Conservation (phyloP, 495 filamentous ascomycete species). For the Rostrohypoxylon terebratum region DNA sequence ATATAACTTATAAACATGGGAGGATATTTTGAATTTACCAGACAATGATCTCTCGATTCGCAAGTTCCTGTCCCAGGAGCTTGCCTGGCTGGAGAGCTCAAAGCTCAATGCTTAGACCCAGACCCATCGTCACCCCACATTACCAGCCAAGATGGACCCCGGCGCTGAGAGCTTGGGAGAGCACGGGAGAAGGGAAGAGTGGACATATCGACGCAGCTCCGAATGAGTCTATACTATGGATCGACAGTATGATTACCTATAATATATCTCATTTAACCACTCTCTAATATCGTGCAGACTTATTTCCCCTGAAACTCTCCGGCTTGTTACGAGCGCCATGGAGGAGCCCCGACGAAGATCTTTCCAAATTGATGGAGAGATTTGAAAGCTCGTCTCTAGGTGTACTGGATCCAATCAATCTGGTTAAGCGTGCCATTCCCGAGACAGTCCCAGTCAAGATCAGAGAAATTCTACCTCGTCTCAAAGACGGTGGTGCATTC, state of each 20-base stretch:
- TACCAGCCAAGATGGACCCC: slow-evolving; percentile 37
- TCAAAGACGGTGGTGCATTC: slow-evolving; percentile 94
- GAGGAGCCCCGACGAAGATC: slow-evolving; percentile 60
- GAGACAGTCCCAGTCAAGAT: slow-evolving; percentile 70
- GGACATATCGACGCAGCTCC: slow-evolving; percentile 80
- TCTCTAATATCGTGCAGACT: slow-evolving; percentile 63
- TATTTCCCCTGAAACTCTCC: slow-evolving; percentile 83
- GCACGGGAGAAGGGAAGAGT: slow-evolving; percentile 65
- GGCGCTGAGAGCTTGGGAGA: slow-evolving; percentile 51
- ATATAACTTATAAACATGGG: slow-evolving; percentile 30
- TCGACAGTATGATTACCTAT: slow-evolving; percentile 73
- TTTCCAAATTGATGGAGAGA: slow-evolving; percentile 71
- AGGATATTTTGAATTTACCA: slow-evolving; percentile 2
- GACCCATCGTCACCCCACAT: slow-evolving; percentile 34
- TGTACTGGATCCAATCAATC: slow-evolving; percentile 70
- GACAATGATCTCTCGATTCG: slow-evolving; percentile 47
- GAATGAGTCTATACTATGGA: slow-evolving; percentile 85
- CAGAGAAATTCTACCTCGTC: slow-evolving; percentile 80
- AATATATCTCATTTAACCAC: background rate
- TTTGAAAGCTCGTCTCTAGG: slow-evolving; percentile 69
- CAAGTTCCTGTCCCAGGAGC: slow-evolving; percentile 50
- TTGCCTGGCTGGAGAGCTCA: slow-evolving; percentile 47
- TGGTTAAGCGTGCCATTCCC: slow-evolving; percentile 73
- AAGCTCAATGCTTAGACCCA: slow-evolving; percentile 30
- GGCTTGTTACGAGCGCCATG: slow-evolving; percentile 72